Percentiles rank a stretch among this genome's conserved stretches.
Evolutionary conservation across 495 filamentous ascomycete species (phyloP).

Genomic region (Penicillium waksmanii): DNA sequence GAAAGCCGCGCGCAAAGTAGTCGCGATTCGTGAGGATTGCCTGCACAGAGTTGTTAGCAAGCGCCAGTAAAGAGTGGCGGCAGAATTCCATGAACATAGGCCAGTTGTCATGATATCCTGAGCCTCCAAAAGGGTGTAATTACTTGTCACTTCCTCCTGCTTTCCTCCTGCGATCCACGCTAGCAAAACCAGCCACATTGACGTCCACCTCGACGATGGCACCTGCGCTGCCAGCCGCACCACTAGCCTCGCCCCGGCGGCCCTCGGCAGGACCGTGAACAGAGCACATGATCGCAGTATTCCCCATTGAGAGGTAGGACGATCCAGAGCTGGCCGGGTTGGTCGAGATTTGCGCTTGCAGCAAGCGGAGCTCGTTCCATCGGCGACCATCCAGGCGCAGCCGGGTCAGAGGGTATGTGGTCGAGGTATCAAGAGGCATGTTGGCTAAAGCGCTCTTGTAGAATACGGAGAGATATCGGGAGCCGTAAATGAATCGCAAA

Average conservation of each 20-base stretch:
- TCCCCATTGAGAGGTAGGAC: constrained; percentile 90
- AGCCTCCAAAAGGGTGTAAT: too few relatives aligned
- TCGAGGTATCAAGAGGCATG: constrained; percentile 91
- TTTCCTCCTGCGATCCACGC: constrained; percentile 79
- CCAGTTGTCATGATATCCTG: too few relatives aligned
- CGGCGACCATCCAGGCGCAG: constrained; percentile 92
- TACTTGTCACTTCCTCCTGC: constrained; percentile 75
- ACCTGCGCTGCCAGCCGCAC: constrained; percentile 49
- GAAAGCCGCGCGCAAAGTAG: constrained; percentile 75
- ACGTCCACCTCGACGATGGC: constrained; percentile 81
- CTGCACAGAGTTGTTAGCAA: constrained; percentile 46
- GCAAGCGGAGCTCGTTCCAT: constrained; percentile 95
- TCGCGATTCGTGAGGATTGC: constrained; percentile 78
- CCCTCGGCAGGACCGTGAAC: constrained; percentile 80
- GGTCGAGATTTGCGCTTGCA: constrained; percentile 87
- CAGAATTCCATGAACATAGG: too few relatives aligned
- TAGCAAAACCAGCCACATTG: constrained; percentile 83
- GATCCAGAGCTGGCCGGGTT: constrained; percentile 90
- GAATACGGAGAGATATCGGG: neutral
- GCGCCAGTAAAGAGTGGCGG: neutral
- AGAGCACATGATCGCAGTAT: constrained; percentile 94
- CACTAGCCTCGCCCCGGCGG: constrained; percentile 52
- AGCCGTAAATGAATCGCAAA: neutral
- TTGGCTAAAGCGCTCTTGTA: constrained; percentile 18
- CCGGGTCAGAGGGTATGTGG: constrained; percentile 77